phyloP scores from a whole-genome alignment of 257 asterid genomes.

The Solanum medicagineum region DNA sequence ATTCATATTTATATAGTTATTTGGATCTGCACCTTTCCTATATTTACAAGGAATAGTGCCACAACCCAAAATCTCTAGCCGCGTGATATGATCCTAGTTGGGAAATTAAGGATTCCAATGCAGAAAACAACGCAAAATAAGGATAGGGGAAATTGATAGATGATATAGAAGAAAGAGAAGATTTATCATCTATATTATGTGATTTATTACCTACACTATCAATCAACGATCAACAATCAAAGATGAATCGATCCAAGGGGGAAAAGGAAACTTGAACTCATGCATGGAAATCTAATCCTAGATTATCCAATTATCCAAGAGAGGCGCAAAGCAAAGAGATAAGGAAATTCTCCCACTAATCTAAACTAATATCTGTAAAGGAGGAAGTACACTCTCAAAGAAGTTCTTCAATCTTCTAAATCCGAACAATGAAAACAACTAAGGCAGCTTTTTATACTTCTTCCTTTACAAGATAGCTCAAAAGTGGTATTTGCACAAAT shows the following conservation, averaged over 20 bases:
- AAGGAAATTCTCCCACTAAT: not conserved
- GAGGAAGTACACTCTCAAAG: not conserved
- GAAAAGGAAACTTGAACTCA: not conserved
- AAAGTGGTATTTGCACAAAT: not conserved
- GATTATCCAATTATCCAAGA: not conserved
- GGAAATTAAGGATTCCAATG: not conserved
- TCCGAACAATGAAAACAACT: not conserved
- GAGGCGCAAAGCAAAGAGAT: not conserved
- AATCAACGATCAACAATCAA: not conserved
- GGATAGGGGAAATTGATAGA: not conserved
- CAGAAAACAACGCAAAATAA: not conserved
- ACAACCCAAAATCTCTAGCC: not conserved
- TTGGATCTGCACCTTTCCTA: not conserved
- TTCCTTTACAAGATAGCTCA: not conserved
- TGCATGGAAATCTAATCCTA: not conserved
- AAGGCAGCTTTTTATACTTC: not conserved
- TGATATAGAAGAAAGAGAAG: not conserved
- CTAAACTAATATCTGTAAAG: not conserved
- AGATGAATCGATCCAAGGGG: not conserved
- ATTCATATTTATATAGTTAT: not conserved
- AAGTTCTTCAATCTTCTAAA: not conserved
- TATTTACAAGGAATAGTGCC: not conserved
- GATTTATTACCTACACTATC: not conserved
- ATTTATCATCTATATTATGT: too few relatives aligned
- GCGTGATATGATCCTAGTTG: not conserved